A percentile compares a stretch with the other conserved stretches of the same genome.
Conservation (phyloP, 106 monocot species). For the Dioscorea zingiberensis region DNA sequence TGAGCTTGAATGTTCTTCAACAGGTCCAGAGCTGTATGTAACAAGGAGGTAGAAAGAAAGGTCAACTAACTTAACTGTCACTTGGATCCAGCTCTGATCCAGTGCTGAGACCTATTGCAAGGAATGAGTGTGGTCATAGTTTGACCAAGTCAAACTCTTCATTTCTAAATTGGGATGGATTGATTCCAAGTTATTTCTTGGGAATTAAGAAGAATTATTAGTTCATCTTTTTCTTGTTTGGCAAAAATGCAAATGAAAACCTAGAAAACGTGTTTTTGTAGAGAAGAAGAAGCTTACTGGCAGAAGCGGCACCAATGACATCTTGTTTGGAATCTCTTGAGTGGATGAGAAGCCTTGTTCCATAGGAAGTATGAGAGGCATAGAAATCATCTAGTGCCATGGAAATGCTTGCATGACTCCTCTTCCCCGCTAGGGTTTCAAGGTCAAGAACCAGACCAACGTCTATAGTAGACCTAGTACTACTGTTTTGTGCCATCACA, state of each 20-base stretch:
- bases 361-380: conserved; percentile 15
- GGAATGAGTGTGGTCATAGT: too few relatives aligned
- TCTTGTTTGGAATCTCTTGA: conserved; percentile 23
- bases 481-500: neutral
- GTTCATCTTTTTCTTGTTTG: too few relatives aligned
- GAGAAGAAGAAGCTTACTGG: conserved; percentile 19
- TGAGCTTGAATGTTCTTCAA: conserved; percentile 6
- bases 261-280: too few relatives aligned
- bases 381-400: conserved; percentile 65
- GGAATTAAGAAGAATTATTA: too few relatives aligned
- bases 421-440: conserved; percentile 10
- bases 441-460: conserved; percentile 27
- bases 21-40: conserved; percentile 13
- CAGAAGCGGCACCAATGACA: conserved; percentile 31
- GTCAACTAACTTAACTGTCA: conserved; percentile 2
- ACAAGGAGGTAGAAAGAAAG: neutral
- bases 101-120: too few relatives aligned
- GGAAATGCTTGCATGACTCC: conserved; percentile 22
- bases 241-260: too few relatives aligned
- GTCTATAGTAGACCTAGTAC: neutral
- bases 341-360: conserved; percentile 34
- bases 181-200: too few relatives aligned
- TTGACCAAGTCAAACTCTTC: too few relatives aligned
- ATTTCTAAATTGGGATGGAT: too few relatives aligned
- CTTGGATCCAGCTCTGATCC: neutral